Percentiles rank a stretch among this genome's conserved stretches.
Evolutionary conservation across 208 protist genomes (phyloP).

Genomic region (Trypanosoma theileri): DNA sequence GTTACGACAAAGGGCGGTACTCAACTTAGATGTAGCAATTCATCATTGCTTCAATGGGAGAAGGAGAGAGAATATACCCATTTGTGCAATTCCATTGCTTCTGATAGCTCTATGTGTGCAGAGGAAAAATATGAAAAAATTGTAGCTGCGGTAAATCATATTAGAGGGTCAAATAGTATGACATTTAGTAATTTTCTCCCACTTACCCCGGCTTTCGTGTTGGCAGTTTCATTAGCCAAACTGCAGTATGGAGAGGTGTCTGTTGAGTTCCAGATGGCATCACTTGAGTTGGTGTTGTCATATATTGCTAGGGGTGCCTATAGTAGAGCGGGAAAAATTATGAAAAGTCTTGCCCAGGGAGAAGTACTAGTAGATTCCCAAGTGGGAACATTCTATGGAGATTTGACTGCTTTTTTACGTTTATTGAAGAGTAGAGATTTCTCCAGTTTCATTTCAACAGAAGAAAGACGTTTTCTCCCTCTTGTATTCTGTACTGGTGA

Average conservation of each 20-base stretch:
- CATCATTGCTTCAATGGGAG: neutral
- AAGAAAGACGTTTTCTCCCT: neutral
- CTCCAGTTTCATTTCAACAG: neutral
- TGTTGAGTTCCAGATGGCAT: constrained; percentile 5
- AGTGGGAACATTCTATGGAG: neutral
- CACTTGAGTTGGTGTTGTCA: constrained; percentile 11
- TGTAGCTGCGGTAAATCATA: neutral
- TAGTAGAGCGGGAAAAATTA: constrained; percentile 8
- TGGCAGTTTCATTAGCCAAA: constrained; percentile 11
- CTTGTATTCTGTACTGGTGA: neutral
- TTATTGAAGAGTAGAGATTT: neutral
- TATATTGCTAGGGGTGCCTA: constrained; percentile 12
- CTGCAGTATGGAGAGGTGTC: constrained; percentile 3
- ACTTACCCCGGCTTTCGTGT: constrained; percentile 9
- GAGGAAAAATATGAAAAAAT: constrained; percentile 10
- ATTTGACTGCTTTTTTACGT: constrained; percentile 1
- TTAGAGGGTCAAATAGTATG: neutral
- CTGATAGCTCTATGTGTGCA: constrained; percentile 8
- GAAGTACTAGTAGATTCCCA: neutral
- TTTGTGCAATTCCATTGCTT: constrained; percentile 4
- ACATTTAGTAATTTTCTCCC: neutral
- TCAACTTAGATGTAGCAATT: neutral
- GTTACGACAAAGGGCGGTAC: neutral
- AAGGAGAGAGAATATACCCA: constrained; percentile 3
- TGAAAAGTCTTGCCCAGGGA: neutral